phyloP scores from a whole-genome alignment of 164 flowering plant genomes.

The Hamamelis virginiana region DNA sequence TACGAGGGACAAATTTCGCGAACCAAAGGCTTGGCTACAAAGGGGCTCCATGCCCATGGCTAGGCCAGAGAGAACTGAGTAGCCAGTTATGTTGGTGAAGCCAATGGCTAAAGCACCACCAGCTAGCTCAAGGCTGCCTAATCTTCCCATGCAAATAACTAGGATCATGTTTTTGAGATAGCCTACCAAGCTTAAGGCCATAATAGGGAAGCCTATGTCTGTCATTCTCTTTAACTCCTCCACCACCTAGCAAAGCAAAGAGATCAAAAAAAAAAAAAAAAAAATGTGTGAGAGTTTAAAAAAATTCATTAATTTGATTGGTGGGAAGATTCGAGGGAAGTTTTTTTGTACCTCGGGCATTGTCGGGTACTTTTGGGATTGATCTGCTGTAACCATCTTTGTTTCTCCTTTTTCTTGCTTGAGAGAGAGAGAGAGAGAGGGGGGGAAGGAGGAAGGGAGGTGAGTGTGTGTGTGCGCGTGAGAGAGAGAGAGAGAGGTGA shows the following conservation, averaged over 20 bases:
- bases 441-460: background rate
- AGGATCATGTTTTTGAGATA: slow-evolving; percentile 66
- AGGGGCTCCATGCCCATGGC: slow-evolving; percentile 96
- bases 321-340: background rate
- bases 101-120: slow-evolving; percentile 92
- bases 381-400: slow-evolving; percentile 40
- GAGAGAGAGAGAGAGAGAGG: slow-evolving; percentile 11
- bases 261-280: background rate
- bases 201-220: slow-evolving; percentile 59
- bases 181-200: slow-evolving; percentile 57
- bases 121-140: slow-evolving; percentile 86
- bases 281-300: background rate
- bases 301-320: background rate
- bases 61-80: slow-evolving; percentile 80
- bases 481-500: background rate
- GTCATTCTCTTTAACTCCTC: slow-evolving; percentile 68
- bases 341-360: slow-evolving; percentile 52
- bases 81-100: slow-evolving; percentile 94
- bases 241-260: slow-evolving; percentile 36
- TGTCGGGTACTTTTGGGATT: slow-evolving; percentile 46
- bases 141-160: slow-evolving; percentile 80
- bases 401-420: slow-evolving; percentile 3
- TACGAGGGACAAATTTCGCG: slow-evolving; percentile 44
- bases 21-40: slow-evolving; percentile 91
- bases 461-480: too few relatives aligned